Conservation (phyloP, 2,329 filamentous ascomycete genomes). For the Pyrenophora seminiperda region DNA sequence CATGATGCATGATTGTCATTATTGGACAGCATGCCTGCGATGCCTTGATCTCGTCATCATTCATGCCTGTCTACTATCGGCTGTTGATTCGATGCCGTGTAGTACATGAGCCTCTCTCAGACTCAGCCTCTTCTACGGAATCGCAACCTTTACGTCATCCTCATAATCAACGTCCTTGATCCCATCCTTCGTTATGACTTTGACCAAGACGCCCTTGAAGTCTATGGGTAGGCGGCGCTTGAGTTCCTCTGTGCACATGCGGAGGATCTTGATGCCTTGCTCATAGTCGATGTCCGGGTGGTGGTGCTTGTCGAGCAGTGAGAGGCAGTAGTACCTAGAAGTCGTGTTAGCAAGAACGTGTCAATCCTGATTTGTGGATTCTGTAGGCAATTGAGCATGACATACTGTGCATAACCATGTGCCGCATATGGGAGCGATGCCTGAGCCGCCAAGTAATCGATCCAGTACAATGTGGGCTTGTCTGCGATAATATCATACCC, state of each 20-base stretch:
- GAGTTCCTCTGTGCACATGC: constrained; percentile 94
- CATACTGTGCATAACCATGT: constrained; percentile 95
- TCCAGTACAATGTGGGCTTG: constrained; percentile 93
- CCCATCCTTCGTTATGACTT: constrained; percentile 93
- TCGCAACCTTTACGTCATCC: constrained; percentile 73
- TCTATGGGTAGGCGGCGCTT: constrained; percentile 97
- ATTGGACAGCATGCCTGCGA: constrained; percentile 7
- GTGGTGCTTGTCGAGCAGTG: constrained; percentile 97
- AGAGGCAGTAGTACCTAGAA: constrained; percentile 90
- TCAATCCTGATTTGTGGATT: background rate
- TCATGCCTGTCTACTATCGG: constrained; percentile 7
- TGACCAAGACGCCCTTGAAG: constrained; percentile 95
- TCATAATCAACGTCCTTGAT: constrained; percentile 84
- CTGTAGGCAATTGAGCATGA: constrained; percentile 13
- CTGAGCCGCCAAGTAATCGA: constrained; percentile 91
- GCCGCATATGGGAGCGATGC: constrained; percentile 92
- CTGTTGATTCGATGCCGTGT: constrained; percentile 1
- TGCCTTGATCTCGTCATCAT: constrained; percentile 8
- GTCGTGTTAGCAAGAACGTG: constrained; percentile 4
- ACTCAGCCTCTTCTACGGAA: constrained; percentile 53
- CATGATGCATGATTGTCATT: constrained; percentile 8
- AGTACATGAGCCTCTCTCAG: constrained; percentile 1
- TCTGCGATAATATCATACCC: constrained; percentile 90
- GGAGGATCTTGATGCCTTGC: constrained; percentile 88
- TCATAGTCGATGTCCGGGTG: constrained; percentile 90